phyloP scores from a whole-genome alignment of 148 eudicot species.

The Persicaria tinctoria region DNA sequence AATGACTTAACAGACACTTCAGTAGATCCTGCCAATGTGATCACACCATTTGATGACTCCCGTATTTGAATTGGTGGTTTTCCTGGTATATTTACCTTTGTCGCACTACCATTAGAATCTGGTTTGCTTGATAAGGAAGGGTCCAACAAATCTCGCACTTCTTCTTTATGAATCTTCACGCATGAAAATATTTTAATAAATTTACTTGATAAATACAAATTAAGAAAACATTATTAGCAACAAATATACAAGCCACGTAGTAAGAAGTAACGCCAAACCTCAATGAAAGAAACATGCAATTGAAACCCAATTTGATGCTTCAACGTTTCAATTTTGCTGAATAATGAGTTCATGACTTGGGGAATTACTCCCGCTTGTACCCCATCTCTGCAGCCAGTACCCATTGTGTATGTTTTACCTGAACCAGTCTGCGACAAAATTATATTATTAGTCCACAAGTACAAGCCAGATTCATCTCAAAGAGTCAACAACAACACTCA shows the following conservation, averaged over 20 bases:
- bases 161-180: slow-evolving; percentile 93
- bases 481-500: neutral
- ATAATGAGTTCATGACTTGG: slow-evolving; percentile 74
- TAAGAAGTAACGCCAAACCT: slow-evolving; percentile 40
- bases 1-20: slow-evolving; percentile 74
- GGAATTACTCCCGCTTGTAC: slow-evolving; percentile 72
- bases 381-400: slow-evolving; percentile 81
- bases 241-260: neutral
- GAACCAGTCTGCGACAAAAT: slow-evolving; percentile 79
- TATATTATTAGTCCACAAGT: slow-evolving; percentile 9
- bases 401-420: slow-evolving; percentile 98
- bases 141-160: slow-evolving; percentile 91
- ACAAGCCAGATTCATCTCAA: neutral
- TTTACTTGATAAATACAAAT: slow-evolving; percentile 8
- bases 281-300: slow-evolving; percentile 91
- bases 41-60: slow-evolving; percentile 90
- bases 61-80: slow-evolving; percentile 95
- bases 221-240: no score
- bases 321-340: slow-evolving; percentile 69
- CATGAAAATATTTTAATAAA: slow-evolving; percentile 15
- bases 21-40: slow-evolving; percentile 94
- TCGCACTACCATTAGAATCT: slow-evolving; percentile 59
- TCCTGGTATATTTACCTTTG: slow-evolving; percentile 62
- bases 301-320: slow-evolving; percentile 78
- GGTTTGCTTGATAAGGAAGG: slow-evolving; percentile 45